Base-by-base conservation (phyloP, 768 basidiomycete species). In the Pleurotus salmoneostramineus region DNA sequence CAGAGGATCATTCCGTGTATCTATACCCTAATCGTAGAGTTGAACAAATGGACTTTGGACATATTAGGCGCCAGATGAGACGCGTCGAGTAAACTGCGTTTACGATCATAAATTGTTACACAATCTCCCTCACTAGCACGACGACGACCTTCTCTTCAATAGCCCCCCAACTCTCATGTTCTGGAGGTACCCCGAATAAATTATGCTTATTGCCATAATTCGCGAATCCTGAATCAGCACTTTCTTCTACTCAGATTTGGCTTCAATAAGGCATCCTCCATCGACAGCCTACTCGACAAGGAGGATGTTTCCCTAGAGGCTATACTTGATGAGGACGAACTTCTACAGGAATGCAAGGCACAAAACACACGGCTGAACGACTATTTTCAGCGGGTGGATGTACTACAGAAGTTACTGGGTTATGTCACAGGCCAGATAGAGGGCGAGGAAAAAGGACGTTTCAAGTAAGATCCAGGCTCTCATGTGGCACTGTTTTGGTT, bases 341-440 rank as follows among this genome's bases (percentile, higher is more conserved):
- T 98, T 46, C 76, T 98, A 56, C 91, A 92, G 72, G 96, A 98
- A 72, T 93, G 94, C 83, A 98, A 98, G 73, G 81, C 89, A 0
- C 91, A 96, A 73, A 98, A 98, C 68, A 89, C 89, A 42, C 78
- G 91, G 58, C 83, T 96, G 50, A 89, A 91, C 64, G 89, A 92
- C 68, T 93, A 93, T 71, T 91, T 95, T 65, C 88, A 87, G 62
- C 78, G 90, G 63, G 78, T 84, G 51, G 91, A 93, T 69, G 88
- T 93, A 49, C 74, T 96, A 50, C 85, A 91, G 69, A 82, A 85
- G 56, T 74, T 95, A 65, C 72, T 95, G 57, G 89, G 83, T 27
- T 95, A 94, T 76, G 91, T 94, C 67, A 89, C 88, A 2, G 92
- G 91, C 42, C 86, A 90, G 73, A 89, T 93, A 55, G 91, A 93